Conservation (phyloP, 441 rosid genomes). For the Arabidopsis hybrid region DNA sequence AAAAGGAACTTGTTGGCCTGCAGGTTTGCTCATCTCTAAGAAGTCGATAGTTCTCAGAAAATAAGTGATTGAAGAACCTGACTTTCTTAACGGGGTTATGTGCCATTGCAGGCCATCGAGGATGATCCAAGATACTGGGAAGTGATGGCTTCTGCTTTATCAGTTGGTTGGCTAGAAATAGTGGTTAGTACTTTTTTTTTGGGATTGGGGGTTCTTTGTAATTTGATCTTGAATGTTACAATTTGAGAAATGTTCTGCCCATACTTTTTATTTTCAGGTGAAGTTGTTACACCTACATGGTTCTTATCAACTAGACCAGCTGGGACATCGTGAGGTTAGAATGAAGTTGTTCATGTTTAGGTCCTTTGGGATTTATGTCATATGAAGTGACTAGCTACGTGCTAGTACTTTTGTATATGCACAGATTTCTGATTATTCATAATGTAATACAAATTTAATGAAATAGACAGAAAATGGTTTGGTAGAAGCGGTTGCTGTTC, state of each 20-base stretch:
- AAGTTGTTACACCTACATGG: constrained; percentile 86
- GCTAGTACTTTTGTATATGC: constrained; percentile 10
- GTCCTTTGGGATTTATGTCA: constrained; percentile 13
- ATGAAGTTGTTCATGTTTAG: constrained; percentile 32
- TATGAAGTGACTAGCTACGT: constrained; percentile 28
- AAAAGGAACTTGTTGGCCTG: constrained; percentile 65
- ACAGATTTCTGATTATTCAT: constrained; percentile 13
- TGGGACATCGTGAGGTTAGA: constrained; percentile 85
- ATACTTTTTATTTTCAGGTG: constrained; percentile 58
- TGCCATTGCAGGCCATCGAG: constrained; percentile 68
- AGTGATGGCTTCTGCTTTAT: constrained; percentile 76
- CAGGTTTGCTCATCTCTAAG: constrained; percentile 55
- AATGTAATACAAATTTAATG: constrained; percentile 39
- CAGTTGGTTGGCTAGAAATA: constrained; percentile 95
- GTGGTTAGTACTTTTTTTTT: constrained; percentile 58
- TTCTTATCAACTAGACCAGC: constrained; percentile 91
- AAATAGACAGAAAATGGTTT: constrained; percentile 91
- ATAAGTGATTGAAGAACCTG: constrained; percentile 21
- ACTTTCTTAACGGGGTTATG: constrained; percentile 30
- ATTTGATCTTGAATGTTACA: constrained; percentile 15
- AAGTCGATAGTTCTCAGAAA: constrained; percentile 3
- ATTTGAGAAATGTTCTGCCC: constrained; percentile 7
- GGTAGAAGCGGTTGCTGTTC: constrained; percentile 92
- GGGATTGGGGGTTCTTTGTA: neutral
- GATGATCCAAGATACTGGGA: constrained; percentile 89